Evolutionary conservation across 1,139 yeast species (phyloP), one percentile per base, ranked within the genome.

Genomic region (Geotrichum europaeum): DNA sequence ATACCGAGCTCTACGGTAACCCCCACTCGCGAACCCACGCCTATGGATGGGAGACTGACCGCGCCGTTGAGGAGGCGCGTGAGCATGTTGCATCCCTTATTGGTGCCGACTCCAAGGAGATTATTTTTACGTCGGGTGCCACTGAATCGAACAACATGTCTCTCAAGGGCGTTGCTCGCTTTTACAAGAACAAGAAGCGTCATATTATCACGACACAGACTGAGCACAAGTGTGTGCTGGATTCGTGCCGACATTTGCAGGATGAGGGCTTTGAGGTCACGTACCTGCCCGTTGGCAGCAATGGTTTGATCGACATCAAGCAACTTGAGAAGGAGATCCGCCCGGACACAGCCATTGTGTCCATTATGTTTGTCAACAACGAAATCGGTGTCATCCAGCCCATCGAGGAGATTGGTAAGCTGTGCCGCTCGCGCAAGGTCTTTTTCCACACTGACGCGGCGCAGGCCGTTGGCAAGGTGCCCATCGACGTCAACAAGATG

Each of bases 371-470:
- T 45, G 99, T 94, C 56, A 94, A 94, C 78, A 94, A 94, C 74
- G 99, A 94, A 79, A 94, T 94, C 68, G 99, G 99, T 61, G 98
- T 95, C 51, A 85, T 92, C 70, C 99, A 94, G 77, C 99, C 98
- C 5, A 79, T 94, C 63, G 95, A 89, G 70, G 97, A 91, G 74
- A 95, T 94, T 69, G 99, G 99, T 58, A 77, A 80, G 64, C 81
- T 94, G 64, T 94, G 99, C 76, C 84, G 94, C 67, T 82, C 84
- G 68, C 80, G 89, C 72, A 94, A 95, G 78, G 86, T 94, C 50
- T 94, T 91, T 71, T 94, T 95, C 86, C 99, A 94, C 76, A 87
- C 98, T n/a, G 99, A 94, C 73, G 96, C 89, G 61, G 99, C 99
- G 22, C 99, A 94, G 76, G 99, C 97, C 3, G 89, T 84, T 72